These are phyloP conservation scores for Pochonia chlamydosporia DNA, from an alignment of 2,329 filamentous ascomycete genomes.

Conservation along the genomic window DNA sequence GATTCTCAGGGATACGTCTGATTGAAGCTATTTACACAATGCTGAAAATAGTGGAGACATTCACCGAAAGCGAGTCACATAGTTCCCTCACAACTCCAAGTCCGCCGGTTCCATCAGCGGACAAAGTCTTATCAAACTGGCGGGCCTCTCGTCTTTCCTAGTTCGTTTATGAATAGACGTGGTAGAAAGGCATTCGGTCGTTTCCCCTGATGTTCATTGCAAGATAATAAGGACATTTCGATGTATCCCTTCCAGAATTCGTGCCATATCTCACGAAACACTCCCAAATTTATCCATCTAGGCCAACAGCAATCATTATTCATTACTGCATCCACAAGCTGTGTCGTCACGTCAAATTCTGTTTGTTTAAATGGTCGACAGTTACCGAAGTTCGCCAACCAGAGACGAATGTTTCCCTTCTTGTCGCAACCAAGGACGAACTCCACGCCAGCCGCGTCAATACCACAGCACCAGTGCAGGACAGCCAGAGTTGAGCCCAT, in stretches of 20 bases:
- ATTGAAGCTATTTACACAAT: too few relatives aligned
- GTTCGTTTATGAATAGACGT: too few relatives aligned
- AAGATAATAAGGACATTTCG: too few relatives aligned
- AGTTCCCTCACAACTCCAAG: too few relatives aligned
- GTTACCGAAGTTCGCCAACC: conserved; percentile 17
- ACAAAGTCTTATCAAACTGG: too few relatives aligned
- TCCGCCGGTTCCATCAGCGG: too few relatives aligned
- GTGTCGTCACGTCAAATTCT: conserved; percentile 4
- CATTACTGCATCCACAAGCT: conserved; percentile 11
- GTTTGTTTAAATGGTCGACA: conserved; percentile 12
- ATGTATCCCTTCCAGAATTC: conserved; percentile 10
- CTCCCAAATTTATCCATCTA: conserved; percentile 10
- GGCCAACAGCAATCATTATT: conserved; percentile 12
- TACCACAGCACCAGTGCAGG: conserved; percentile 17
- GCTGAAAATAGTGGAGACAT: too few relatives aligned
- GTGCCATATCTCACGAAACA: conserved; percentile 8
- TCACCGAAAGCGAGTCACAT: too few relatives aligned
- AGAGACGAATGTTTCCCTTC: conserved; percentile 9
- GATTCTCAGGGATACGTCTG: too few relatives aligned
- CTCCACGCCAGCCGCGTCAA: conserved; percentile 18
- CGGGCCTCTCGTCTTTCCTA: too few relatives aligned
- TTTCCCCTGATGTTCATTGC: too few relatives aligned
- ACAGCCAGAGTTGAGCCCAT: conserved; percentile 19
- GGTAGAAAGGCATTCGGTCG: too few relatives aligned
- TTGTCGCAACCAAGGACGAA: conserved; percentile 14